A percentile compares a stretch with the other conserved stretches of the same genome.
Evolutionary conservation across 495 filamentous ascomycete species (phyloP).

Genomic region (Aspergillus carlsbadensis): DNA sequence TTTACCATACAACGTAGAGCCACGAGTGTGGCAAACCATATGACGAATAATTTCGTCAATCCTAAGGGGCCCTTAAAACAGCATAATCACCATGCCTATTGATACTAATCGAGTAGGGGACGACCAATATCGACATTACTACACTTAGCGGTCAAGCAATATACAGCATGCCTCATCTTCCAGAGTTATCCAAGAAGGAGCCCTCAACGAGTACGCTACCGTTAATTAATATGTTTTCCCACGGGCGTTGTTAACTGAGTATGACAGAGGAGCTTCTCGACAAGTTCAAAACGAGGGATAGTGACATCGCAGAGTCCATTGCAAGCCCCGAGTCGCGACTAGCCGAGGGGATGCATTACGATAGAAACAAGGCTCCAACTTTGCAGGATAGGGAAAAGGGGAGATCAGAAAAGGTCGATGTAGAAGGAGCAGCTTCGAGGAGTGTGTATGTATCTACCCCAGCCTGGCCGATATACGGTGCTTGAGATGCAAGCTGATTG

Average conservation of each 20-base stretch:
- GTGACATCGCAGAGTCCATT: background rate
- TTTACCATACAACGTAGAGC: no score
- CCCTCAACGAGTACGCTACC: background rate
- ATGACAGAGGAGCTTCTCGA: background rate
- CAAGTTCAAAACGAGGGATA: background rate
- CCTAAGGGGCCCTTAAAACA: background rate
- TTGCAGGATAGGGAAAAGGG: background rate
- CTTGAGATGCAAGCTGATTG: background rate
- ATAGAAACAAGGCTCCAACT: background rate
- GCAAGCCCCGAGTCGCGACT: background rate
- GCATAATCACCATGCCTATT: no score
- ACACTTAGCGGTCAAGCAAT: no score
- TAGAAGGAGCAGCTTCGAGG: background rate
- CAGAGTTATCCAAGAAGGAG: conserved; percentile 6
- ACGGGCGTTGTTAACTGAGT: background rate
- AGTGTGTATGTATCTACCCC: conserved; percentile 1
- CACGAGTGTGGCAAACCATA: background rate
- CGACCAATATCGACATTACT: no score
- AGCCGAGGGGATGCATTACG: conserved; percentile 1
- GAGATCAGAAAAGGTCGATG: conserved; percentile 1
- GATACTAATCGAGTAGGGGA: no score
- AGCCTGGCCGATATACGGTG: background rate
- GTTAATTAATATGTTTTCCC: no score
- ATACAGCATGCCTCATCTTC: background rate
- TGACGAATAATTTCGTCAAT: conserved; percentile 1